Conservation (phyloP, 2,329 filamentous ascomycete species). For the Byssoonygena ceratinophila region DNA sequence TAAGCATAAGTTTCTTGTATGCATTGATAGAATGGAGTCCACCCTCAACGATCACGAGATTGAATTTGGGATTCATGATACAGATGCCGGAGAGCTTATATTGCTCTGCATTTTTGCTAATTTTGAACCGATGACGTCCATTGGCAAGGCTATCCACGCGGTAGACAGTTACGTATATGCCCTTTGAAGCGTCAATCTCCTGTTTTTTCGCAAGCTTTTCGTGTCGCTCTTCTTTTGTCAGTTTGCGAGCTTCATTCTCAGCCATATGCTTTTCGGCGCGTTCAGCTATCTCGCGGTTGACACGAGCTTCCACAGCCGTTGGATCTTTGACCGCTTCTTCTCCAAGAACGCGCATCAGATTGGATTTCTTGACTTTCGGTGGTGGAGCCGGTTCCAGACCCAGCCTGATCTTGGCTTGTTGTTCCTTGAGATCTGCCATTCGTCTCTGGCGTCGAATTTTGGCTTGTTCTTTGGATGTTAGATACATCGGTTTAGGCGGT, state of each 20-base stretch:
- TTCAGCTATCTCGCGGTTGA: conserved; percentile 85
- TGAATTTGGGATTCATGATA: conserved; percentile 80
- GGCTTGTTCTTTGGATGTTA: conserved; percentile 81
- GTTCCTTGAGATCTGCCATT: conserved; percentile 88
- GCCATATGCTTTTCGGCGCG: conserved; percentile 67
- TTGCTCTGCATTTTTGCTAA: conserved; percentile 86
- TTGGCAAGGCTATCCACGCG: conserved; percentile 82
- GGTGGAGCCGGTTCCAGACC: conserved; percentile 82
- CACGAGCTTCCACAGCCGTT: conserved; percentile 87
- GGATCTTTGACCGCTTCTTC: conserved; percentile 91
- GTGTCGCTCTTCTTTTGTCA: conserved; percentile 75
- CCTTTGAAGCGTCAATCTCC: conserved; percentile 75
- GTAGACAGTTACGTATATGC: conserved; percentile 78
- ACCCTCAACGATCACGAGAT: conserved; percentile 82
- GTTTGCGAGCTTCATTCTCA: conserved; percentile 71
- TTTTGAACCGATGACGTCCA: conserved; percentile 85
- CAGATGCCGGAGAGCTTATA: conserved; percentile 78
- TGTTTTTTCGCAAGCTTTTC: conserved; percentile 78
- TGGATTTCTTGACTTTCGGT: conserved; percentile 93
- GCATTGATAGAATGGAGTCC: conserved; percentile 70
- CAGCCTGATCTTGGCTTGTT: conserved; percentile 88
- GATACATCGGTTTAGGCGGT: conserved; percentile 75
- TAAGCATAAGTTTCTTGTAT: conserved; percentile 87
- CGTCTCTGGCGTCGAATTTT: conserved; percentile 82
- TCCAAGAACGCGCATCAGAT: conserved; percentile 92